A percentile compares a stretch with the other conserved stretches of the same genome.
Conservation (phyloP, 768 basidiomycete genomes). For the Rhizopogon vinicolor region DNA sequence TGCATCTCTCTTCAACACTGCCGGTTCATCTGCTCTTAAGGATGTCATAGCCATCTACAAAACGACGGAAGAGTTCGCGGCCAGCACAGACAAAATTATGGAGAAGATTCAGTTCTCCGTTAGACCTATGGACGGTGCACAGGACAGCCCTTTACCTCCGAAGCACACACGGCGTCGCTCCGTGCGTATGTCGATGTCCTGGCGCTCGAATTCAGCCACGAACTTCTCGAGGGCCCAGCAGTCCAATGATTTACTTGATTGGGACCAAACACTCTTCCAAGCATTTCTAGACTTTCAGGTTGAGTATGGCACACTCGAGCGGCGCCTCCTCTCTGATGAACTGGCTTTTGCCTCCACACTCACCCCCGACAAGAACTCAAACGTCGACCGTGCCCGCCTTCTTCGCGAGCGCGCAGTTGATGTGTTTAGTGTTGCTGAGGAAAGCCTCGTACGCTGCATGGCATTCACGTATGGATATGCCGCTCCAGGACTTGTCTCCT, state of each 20-base stretch:
- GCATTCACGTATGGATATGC: slow-evolving; percentile 91
- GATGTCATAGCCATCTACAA: slow-evolving; percentile 70
- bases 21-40: slow-evolving; percentile 58
- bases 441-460: slow-evolving; percentile 68
- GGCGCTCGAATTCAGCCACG: slow-evolving; percentile 35
- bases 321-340: slow-evolving; percentile 56
- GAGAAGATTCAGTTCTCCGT: slow-evolving; percentile 56
- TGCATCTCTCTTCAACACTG: slow-evolving; percentile 57
- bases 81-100: slow-evolving; percentile 66
- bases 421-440: slow-evolving; percentile 75
- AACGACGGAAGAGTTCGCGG: slow-evolving; percentile 80
- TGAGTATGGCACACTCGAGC: slow-evolving; percentile 79
- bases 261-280: slow-evolving; percentile 92
- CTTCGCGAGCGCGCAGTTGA: slow-evolving; percentile 74
- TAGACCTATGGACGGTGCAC: slow-evolving; percentile 14
- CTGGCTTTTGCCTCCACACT: slow-evolving; percentile 40
- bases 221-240: slow-evolving; percentile 5
- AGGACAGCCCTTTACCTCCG: slow-evolving; percentile 12
- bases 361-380: slow-evolving; percentile 22
- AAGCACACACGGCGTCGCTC: slow-evolving; percentile 48
- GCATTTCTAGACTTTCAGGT: slow-evolving; percentile 90
- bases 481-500: slow-evolving; percentile 62
- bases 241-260: slow-evolving; percentile 46
- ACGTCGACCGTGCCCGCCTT: slow-evolving; percentile 44
- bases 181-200: slow-evolving; percentile 62